A percentile compares a stretch with the other conserved stretches of the same genome.
These are phyloP conservation scores for Talaromyces sp. DNA, from an alignment of 2,329 filamentous ascomycete species.

Conservation along the genomic window DNA sequence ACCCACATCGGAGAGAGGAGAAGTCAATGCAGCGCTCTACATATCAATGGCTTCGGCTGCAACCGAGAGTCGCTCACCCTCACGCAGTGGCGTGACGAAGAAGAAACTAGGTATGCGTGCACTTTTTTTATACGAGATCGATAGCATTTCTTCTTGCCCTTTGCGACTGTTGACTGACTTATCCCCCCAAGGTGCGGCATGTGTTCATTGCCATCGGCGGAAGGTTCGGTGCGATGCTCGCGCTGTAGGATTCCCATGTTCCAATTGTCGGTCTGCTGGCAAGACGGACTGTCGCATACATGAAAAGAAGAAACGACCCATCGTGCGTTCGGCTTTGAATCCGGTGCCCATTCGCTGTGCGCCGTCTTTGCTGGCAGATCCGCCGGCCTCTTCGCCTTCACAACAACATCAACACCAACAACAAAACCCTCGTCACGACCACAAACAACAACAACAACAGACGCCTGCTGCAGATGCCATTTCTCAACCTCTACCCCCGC, in stretches of 20 bases:
- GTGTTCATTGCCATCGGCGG: constrained; percentile 47
- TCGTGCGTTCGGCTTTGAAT: constrained; percentile 37
- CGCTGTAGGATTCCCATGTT: constrained; percentile 44
- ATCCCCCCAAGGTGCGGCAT: constrained; percentile 38
- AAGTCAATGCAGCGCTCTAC: constrained; percentile 12
- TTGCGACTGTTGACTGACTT: neutral
- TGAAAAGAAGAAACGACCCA: constrained; percentile 47
- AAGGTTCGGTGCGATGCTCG: constrained; percentile 51
- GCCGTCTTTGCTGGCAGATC: constrained; percentile 21
- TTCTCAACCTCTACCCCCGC: constrained; percentile 15
- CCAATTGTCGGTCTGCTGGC: constrained; percentile 44
- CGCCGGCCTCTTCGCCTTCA: neutral
- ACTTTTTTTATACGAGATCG: neutral
- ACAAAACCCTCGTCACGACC: neutral
- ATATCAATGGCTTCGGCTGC: constrained; percentile 33
- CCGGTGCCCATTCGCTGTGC: constrained; percentile 45
- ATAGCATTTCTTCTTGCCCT: neutral
- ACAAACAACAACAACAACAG: neutral
- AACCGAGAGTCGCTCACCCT: constrained; percentile 27
- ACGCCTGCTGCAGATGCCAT: neutral
- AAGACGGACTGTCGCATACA: constrained; percentile 44
- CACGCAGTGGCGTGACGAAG: constrained; percentile 33
- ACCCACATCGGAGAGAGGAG: neutral
- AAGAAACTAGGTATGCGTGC: constrained; percentile 32
- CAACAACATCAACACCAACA: neutral